Conservation (phyloP, 768 basidiomycete genomes). For the Kwoniella pini region DNA sequence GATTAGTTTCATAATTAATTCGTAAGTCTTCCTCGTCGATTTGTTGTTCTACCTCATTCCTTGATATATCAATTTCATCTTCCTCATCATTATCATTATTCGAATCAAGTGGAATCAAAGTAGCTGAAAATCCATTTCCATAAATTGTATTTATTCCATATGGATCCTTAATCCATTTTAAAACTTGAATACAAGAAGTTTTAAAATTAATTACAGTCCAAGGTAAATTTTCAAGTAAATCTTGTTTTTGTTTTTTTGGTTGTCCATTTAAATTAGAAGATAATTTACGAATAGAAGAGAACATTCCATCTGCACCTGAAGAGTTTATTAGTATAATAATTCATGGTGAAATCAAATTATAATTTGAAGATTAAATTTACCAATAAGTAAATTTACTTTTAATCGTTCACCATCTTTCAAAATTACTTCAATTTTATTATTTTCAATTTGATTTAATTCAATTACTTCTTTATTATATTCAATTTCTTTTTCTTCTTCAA, state of each 20-base stretch:
- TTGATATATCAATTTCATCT: too few relatives aligned
- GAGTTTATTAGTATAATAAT: too few relatives aligned
- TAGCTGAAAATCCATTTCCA: constrained; percentile 25
- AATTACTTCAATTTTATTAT: background rate
- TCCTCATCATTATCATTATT: background rate
- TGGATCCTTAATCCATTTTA: constrained; percentile 11
- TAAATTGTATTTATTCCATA: constrained; percentile 23
- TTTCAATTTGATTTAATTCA: background rate
- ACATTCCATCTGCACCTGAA: constrained; percentile 37
- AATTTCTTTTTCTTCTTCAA: background rate
- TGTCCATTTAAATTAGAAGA: background rate
- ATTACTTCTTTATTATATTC: constrained; percentile 21
- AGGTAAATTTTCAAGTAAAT: background rate
- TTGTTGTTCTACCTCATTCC: too few relatives aligned
- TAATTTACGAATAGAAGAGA: constrained; percentile 10
- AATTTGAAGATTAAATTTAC: too few relatives aligned
- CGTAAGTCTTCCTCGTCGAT: too few relatives aligned
- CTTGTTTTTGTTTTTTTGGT: background rate
- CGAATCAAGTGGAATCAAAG: constrained; percentile 9
- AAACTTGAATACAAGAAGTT: background rate
- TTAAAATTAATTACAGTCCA: constrained; percentile 23
- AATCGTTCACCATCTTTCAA: constrained; percentile 3
- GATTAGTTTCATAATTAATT: too few relatives aligned
- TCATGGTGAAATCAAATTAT: background rate
- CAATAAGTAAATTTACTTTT: constrained; percentile 22